Conservation (phyloP, 305 asterid species). For the Petunia hybrid region DNA sequence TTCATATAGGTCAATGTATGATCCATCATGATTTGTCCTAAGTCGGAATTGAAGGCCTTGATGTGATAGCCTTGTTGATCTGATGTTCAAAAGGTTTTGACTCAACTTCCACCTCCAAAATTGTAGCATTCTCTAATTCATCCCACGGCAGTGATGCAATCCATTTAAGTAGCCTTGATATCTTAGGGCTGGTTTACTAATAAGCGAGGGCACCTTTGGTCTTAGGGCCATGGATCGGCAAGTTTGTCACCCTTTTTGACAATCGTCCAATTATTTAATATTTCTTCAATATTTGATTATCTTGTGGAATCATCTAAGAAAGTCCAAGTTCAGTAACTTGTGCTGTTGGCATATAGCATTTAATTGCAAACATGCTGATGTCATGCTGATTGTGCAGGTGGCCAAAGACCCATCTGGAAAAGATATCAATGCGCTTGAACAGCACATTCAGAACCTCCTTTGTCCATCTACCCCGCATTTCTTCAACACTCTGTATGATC, state of each 20-base stretch:
- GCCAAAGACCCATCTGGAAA: conserved; percentile 78
- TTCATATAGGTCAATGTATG: neutral
- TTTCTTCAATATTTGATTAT: neutral
- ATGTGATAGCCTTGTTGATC: neutral
- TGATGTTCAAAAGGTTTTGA: neutral
- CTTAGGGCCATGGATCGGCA: neutral
- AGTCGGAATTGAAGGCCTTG: neutral
- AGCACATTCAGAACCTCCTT: conserved; percentile 72
- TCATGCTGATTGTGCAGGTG: conserved; percentile 47
- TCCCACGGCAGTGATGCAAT: neutral
- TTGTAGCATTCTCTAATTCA: neutral
- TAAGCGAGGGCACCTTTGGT: neutral
- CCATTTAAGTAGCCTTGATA: neutral
- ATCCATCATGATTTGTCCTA: neutral
- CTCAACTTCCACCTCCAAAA: neutral
- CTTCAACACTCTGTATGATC: conserved; percentile 86
- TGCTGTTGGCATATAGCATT: neutral
- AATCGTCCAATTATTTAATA: neutral
- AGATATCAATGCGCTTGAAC: conserved; percentile 78
- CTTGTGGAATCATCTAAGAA: neutral
- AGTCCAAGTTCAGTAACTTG: neutral
- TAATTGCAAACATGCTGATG: neutral
- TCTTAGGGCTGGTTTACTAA: neutral
- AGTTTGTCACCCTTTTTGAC: neutral
- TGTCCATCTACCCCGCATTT: conserved; percentile 73